A percentile compares a stretch with the other conserved stretches of the same genome.
phyloP scores from a whole-genome alignment of 1,284 basidiomycete species.

The Gymnopus androsaceus region DNA sequence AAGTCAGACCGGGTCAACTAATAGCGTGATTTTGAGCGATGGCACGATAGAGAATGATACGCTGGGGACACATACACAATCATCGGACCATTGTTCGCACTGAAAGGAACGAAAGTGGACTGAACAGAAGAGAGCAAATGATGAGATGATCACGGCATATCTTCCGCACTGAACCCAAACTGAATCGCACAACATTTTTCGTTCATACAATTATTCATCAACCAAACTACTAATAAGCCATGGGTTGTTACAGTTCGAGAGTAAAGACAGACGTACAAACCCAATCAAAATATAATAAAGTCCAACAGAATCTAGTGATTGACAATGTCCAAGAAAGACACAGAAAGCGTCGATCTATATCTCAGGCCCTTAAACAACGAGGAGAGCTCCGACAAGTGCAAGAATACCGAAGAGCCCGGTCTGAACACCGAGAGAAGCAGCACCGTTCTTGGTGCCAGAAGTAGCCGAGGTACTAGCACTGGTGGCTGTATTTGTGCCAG shows the following conservation, averaged over 20 bases:
- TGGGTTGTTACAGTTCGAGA: background rate
- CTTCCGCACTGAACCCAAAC: too few species aligned
- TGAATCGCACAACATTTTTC: too few species aligned
- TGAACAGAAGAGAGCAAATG: too few species aligned
- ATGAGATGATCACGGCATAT: too few species aligned
- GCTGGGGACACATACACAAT: background rate
- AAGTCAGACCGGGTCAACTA: background rate
- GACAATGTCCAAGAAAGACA: background rate
- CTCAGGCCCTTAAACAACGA: constrained; percentile 23
- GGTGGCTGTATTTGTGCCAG: constrained; percentile 17
- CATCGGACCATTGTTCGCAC: background rate
- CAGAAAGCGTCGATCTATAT: background rate
- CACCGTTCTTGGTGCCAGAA: constrained; percentile 30
- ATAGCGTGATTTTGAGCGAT: constrained; percentile 6
- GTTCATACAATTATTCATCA: too few species aligned
- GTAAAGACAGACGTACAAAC: constrained; percentile 5
- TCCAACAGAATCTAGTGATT: background rate
- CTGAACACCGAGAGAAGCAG: constrained; percentile 26
- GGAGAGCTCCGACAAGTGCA: constrained; percentile 31
- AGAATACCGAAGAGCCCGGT: constrained; percentile 31
- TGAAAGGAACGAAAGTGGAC: too few species aligned
- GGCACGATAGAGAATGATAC: background rate
- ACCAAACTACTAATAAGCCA: too few species aligned
- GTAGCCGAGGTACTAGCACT: constrained; percentile 29
- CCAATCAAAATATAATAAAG: background rate